phyloP scores from a whole-genome alignment of 2,329 filamentous ascomycete genomes.

The Fusarium praegraminearum region DNA sequence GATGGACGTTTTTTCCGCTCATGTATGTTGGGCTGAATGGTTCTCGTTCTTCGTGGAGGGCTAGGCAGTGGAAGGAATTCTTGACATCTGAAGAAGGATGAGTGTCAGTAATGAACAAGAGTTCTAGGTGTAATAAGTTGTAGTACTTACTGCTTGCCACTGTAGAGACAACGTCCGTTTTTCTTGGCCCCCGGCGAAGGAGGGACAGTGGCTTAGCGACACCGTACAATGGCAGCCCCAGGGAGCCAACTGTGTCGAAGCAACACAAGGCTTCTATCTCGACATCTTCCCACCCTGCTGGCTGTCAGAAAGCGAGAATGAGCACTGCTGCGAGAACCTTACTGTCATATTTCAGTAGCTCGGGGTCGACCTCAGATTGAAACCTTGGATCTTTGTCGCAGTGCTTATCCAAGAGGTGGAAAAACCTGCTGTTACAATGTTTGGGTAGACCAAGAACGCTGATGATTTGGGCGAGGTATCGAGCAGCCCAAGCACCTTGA shows the following conservation, averaged over 20 bases:
- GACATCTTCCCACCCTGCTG: background rate
- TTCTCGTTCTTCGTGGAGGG: background rate
- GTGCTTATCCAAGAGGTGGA: background rate
- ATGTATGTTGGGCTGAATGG: slow-evolving; percentile 3
- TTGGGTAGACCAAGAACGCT: background rate
- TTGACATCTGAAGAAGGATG: background rate
- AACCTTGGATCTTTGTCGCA: background rate
- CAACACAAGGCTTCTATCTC: background rate
- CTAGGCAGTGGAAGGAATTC: background rate
- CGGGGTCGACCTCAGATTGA: background rate
- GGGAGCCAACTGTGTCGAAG: slow-evolving; percentile 1
- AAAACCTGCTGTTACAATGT: background rate
- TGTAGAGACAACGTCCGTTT: background rate
- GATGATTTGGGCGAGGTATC: background rate
- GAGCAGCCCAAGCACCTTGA: background rate
- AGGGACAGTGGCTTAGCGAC: background rate
- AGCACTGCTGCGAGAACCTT: background rate
- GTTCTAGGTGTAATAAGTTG: fast-evolving
- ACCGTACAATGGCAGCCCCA: background rate
- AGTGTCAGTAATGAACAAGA: background rate
- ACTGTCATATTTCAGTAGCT: background rate
- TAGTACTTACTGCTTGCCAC: background rate
- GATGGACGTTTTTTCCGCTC: background rate
- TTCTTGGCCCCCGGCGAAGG: background rate
- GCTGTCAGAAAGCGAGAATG: background rate